Conservation (phyloP, 768 basidiomycete genomes). For the Crucibulum laeve region DNA sequence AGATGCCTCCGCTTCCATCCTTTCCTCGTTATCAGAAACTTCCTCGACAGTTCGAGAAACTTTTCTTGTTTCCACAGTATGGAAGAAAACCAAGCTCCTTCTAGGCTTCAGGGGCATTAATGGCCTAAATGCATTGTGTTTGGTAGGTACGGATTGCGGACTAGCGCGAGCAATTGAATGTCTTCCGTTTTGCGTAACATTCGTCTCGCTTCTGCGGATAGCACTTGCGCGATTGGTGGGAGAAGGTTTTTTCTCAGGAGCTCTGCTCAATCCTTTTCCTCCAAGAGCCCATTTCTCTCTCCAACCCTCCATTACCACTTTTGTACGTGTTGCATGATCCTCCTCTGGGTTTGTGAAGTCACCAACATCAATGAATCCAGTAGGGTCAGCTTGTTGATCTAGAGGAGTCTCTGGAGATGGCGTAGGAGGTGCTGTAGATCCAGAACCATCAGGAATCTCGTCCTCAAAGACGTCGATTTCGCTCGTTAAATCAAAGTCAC, state of each 20-base stretch:
- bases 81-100: neutral
- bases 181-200: constrained; percentile 37
- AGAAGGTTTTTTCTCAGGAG: neutral
- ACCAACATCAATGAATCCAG: constrained; percentile 20
- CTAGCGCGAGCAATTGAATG: constrained; percentile 16
- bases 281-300: constrained; percentile 24
- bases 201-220: constrained; percentile 39
- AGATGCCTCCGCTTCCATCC: neutral
- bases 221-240: constrained; percentile 9
- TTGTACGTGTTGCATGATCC: constrained; percentile 14
- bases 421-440: constrained; percentile 23
- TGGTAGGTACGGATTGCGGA: constrained; percentile 15
- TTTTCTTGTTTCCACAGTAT: neutral
- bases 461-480: constrained; percentile 40
- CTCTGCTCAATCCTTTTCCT: constrained; percentile 3
- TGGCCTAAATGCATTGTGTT: neutral
- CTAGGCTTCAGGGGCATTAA: neutral
- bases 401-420: constrained; percentile 34
- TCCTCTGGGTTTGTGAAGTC: constrained; percentile 15
- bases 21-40: neutral
- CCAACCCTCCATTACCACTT: constrained; percentile 24
- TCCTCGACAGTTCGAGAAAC: neutral
- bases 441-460: constrained; percentile 12
- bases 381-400: constrained; percentile 10
- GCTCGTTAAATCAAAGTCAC: constrained; percentile 33